Conservation (phyloP, 2,329 filamentous ascomycete genomes). For the Fusarium staphyleae region DNA sequence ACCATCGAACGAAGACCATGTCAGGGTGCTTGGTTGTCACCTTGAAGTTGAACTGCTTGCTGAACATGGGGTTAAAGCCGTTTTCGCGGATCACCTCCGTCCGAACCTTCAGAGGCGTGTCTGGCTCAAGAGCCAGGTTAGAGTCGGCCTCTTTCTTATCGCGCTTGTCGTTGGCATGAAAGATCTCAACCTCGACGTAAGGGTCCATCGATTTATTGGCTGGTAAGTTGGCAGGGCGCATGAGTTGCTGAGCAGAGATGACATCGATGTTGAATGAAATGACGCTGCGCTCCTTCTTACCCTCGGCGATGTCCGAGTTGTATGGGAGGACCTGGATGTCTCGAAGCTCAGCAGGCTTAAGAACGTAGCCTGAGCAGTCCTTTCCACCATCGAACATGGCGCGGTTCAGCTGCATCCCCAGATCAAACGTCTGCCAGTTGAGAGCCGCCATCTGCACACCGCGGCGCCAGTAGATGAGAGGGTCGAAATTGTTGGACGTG, state of each 20-base stretch:
- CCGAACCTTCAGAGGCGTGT: conserved; percentile 75
- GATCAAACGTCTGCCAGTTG: conserved; percentile 98
- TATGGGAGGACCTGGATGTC: conserved; percentile 67
- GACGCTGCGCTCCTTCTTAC: conserved; percentile 79
- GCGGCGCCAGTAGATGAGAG: conserved; percentile 89
- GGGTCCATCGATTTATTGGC: conserved; percentile 81
- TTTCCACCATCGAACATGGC: conserved; percentile 95
- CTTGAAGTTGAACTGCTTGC: conserved; percentile 78
- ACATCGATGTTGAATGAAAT: conserved; percentile 87
- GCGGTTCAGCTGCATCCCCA: conserved; percentile 94
- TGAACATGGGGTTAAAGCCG: conserved; percentile 91
- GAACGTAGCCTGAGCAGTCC: conserved; percentile 88
- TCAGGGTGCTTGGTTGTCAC: conserved; percentile 94
- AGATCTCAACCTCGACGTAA: conserved; percentile 94
- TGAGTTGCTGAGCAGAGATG: conserved; percentile 93
- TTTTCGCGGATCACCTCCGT: conserved; percentile 86
- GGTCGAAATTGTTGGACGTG: conserved; percentile 92
- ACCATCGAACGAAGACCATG: conserved; percentile 92
- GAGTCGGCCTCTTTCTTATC: conserved; percentile 82
- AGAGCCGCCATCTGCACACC: conserved; percentile 97
- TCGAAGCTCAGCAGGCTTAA: conserved; percentile 88
- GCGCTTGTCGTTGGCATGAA: conserved; percentile 90
- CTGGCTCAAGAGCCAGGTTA: conserved; percentile 53
- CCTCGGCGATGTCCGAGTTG: conserved; percentile 58
- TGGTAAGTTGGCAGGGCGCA: conserved; percentile 78